Percentiles rank a stretch among this genome's conserved stretches.
These are phyloP conservation scores for Xenosphaeropsis pyriputrescens DNA, from an alignment of 2,329 filamentous ascomycete genomes.

Conservation along the genomic window DNA sequence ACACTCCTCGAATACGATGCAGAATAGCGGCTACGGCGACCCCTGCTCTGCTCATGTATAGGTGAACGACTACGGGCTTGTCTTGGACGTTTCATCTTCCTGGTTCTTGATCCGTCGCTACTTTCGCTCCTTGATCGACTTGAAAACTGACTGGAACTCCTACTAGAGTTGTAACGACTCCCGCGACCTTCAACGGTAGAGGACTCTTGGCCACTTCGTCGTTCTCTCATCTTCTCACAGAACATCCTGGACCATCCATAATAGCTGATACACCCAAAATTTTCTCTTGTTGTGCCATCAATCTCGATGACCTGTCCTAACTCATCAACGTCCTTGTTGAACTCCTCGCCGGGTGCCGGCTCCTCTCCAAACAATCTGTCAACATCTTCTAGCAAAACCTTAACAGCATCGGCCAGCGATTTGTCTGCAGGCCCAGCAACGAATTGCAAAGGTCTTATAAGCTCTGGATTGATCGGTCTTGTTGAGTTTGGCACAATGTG, in stretches of 20 bases:
- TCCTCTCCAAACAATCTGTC: conserved; percentile 50
- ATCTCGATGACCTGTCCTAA: conserved; percentile 54
- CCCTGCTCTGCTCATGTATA: no score
- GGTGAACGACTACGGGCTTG: no score
- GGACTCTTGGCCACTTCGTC: conserved; percentile 16
- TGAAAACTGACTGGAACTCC: conserved; percentile 8
- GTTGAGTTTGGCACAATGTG: conserved; percentile 65
- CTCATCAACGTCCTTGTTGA: conserved; percentile 52
- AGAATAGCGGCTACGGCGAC: conserved; percentile 1
- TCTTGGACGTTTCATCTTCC: no score
- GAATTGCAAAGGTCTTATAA: conserved; percentile 60
- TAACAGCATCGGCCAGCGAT: conserved; percentile 51
- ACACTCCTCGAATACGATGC: conserved; percentile 7
- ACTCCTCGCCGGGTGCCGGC: conserved; percentile 29
- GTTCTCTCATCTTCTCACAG: conserved; percentile 65
- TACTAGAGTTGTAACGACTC: conserved; percentile 4
- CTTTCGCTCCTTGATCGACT: no score
- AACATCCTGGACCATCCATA: conserved; percentile 79
- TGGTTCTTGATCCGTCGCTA: no score
- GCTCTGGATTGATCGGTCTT: conserved; percentile 54
- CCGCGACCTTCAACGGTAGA: conserved; percentile 3
- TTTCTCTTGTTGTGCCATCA: conserved; percentile 48
- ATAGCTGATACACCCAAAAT: conserved; percentile 57
- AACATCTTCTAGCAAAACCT: conserved; percentile 53
- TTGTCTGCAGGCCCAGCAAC: conserved; percentile 52